phyloP scores from a whole-genome alignment of 495 filamentous ascomycete species.

The Cladorrhinum samala region DNA sequence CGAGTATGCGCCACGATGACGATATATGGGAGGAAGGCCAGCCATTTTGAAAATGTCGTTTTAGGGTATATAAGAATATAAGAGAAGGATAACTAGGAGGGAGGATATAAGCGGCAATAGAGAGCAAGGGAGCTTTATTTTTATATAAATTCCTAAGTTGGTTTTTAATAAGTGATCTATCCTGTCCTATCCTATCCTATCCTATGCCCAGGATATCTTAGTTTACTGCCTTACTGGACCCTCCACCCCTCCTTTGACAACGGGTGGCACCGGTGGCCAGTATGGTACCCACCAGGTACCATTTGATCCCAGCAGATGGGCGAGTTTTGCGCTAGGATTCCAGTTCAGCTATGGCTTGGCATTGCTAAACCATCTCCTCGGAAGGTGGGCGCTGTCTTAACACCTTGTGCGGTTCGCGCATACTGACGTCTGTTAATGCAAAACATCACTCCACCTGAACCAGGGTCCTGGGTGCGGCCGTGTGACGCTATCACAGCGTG shows the following conservation, averaged over 20 bases:
- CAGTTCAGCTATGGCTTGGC: neutral
- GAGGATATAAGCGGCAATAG: neutral
- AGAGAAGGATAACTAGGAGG: neutral
- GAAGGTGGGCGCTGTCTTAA: no score
- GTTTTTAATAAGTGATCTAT: neutral
- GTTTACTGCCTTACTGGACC: slow-evolving; percentile 3
- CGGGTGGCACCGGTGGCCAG: neutral
- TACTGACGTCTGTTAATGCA: no score
- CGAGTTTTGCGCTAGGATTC: neutral
- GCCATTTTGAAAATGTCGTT: slow-evolving; percentile 20
- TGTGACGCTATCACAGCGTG: no score
- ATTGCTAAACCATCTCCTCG: neutral
- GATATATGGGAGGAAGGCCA: slow-evolving; percentile 76
- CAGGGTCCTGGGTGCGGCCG: no score
- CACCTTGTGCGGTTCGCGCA: no score
- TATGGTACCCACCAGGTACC: neutral
- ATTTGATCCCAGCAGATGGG: neutral
- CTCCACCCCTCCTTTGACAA: slow-evolving; percentile 1
- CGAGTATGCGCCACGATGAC: slow-evolving; percentile 86
- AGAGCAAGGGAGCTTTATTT: slow-evolving; percentile 3
- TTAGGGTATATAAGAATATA: neutral
- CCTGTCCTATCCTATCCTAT: neutral
- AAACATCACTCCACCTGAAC: no score
- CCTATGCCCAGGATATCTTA: neutral
- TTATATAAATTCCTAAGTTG: neutral